These are phyloP conservation scores for Fusarium dimerum DNA, from an alignment of 2,329 filamentous ascomycete species.

Conservation along the genomic window DNA sequence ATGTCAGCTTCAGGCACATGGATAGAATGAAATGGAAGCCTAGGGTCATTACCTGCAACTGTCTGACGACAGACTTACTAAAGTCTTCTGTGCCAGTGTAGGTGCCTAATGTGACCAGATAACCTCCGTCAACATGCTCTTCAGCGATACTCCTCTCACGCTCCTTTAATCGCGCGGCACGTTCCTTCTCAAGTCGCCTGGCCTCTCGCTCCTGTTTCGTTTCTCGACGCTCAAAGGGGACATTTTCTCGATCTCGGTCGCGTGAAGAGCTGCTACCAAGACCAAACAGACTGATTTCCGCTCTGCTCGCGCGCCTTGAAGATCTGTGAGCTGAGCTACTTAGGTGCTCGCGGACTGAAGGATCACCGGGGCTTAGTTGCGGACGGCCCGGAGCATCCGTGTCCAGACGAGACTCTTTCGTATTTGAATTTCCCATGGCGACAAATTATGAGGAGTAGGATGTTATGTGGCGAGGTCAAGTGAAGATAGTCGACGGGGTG, in stretches of 20 bases:
- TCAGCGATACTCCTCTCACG: constrained; percentile 87
- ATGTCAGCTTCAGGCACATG: constrained; percentile 16
- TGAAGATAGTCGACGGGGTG: constrained; percentile 9
- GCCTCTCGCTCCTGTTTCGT: constrained; percentile 91
- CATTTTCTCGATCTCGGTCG: constrained; percentile 41
- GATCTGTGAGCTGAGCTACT: constrained; percentile 22
- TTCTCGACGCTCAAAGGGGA: constrained; percentile 68
- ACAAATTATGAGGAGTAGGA: background rate
- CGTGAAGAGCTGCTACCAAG: constrained; percentile 41
- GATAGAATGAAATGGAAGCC: background rate
- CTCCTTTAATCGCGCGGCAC: constrained; percentile 73
- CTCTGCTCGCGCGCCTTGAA: constrained; percentile 39
- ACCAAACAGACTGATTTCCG: constrained; percentile 50
- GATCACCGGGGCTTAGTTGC: constrained; percentile 22
- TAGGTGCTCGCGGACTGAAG: constrained; percentile 24
- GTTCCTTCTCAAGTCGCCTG: constrained; percentile 79
- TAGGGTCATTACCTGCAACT: constrained; percentile 73
- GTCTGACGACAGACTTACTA: constrained; percentile 82
- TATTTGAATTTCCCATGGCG: constrained; percentile 42
- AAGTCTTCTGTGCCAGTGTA: constrained; percentile 94
- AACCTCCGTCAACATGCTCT: constrained; percentile 93
- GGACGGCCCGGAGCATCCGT: constrained; percentile 26
- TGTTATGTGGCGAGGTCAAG: background rate
- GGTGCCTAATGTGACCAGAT: constrained; percentile 87
- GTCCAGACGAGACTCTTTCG: constrained; percentile 41